Conservation (phyloP, 2,329 filamentous ascomycete genomes). For the Diaporthe capsici region DNA sequence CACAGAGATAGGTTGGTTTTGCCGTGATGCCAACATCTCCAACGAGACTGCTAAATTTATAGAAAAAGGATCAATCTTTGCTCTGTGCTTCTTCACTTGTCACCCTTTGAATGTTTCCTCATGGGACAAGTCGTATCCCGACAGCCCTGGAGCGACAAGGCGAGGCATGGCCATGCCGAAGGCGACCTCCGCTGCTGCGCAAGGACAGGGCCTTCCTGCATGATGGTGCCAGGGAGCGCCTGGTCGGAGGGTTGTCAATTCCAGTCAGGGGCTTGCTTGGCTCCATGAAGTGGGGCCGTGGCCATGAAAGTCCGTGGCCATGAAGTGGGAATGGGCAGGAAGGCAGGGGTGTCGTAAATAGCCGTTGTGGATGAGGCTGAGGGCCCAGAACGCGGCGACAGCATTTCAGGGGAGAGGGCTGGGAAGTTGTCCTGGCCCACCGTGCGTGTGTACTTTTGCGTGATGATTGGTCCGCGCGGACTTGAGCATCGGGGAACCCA, state of each 20-base stretch:
- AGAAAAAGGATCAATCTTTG: neutral
- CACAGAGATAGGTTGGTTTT: neutral
- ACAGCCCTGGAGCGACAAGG: neutral
- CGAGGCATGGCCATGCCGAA: neutral
- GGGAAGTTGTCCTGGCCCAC: neutral
- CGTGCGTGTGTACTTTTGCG: neutral
- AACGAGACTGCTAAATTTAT: neutral
- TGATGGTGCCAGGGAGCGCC: neutral
- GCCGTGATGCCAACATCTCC: too few relatives aligned
- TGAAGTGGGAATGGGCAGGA: neutral
- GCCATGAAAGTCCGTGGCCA: neutral
- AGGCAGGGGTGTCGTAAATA: neutral
- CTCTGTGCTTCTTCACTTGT: neutral
- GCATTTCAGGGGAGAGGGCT: neutral
- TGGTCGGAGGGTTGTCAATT: constrained; percentile 3
- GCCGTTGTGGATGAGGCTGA: neutral
- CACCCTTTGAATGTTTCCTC: neutral
- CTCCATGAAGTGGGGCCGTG: constrained; percentile 8
- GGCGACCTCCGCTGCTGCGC: neutral
- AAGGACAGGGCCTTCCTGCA: neutral
- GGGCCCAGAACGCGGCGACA: neutral
- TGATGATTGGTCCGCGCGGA: neutral
- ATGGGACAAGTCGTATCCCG: neutral
- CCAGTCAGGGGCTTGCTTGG: constrained; percentile 9
- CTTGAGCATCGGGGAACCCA: neutral